phyloP scores from a whole-genome alignment of 768 basidiomycete species.

The Trametopsis cervina region DNA sequence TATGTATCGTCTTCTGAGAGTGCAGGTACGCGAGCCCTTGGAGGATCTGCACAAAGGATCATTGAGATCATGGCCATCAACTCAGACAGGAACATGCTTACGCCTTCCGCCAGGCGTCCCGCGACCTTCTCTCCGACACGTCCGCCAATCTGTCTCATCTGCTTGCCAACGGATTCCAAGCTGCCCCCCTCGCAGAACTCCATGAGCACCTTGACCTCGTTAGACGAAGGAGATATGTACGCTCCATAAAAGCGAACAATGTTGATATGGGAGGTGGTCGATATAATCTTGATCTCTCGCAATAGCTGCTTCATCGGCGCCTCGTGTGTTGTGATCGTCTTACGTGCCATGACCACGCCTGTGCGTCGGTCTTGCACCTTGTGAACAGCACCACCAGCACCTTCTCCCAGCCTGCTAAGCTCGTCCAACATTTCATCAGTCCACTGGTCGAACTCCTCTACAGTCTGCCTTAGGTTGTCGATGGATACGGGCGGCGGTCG shows the following conservation, averaged over 20 bases:
- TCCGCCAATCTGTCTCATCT: conserved; percentile 70
- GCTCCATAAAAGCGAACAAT: conserved; percentile 92
- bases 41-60: conserved; percentile 48
- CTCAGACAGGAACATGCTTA: conserved; percentile 31
- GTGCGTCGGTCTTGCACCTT: conserved; percentile 84
- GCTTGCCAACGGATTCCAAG: conserved; percentile 82
- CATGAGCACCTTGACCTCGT: conserved; percentile 95
- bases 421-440: conserved; percentile 73
- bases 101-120: conserved; percentile 90
- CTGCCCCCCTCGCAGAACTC: conserved; percentile 86
- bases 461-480: conserved; percentile 23
- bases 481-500: conserved; percentile 20
- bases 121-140: conserved; percentile 84
- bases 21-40: conserved; percentile 94
- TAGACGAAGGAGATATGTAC: conserved; percentile 78
- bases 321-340: conserved; percentile 86
- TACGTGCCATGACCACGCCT: conserved; percentile 81
- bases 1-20: conserved; percentile 85
- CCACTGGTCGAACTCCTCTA: conserved; percentile 40
- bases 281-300: conserved; percentile 87
- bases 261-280: conserved; percentile 75
- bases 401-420: conserved; percentile 78
- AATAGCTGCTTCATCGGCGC: conserved; percentile 90
- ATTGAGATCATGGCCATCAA: conserved; percentile 10
- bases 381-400: conserved; percentile 93